These are phyloP conservation scores for Lyophyllum shimeji DNA, from an alignment of 768 basidiomycete genomes.

Conservation along the genomic window DNA sequence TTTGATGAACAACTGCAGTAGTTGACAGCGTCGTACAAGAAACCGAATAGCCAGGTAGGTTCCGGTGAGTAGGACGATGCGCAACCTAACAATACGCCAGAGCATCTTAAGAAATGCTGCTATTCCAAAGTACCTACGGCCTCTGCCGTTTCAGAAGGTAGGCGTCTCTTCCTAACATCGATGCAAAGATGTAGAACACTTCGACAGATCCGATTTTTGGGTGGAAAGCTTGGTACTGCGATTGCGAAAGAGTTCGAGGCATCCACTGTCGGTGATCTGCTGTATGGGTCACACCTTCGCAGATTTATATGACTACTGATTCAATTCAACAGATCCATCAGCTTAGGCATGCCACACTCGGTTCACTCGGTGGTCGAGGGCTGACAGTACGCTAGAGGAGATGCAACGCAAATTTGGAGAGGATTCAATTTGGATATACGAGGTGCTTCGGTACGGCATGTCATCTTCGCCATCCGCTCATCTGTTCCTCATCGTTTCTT, in stretches of 20 bases:
- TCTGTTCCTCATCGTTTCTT: background rate
- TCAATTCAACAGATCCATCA: slow-evolving; percentile 42
- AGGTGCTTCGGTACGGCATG: slow-evolving; percentile 71
- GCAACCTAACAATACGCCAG: slow-evolving; percentile 35
- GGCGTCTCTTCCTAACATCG: background rate
- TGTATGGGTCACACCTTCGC: slow-evolving; percentile 53
- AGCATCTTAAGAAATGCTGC: slow-evolving; percentile 81
- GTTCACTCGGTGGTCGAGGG: background rate
- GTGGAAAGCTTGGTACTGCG: slow-evolving; percentile 90
- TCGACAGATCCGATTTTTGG: slow-evolving; percentile 83
- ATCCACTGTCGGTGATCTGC: slow-evolving; percentile 84
- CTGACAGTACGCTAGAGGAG: slow-evolving; percentile 49
- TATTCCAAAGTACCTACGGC: slow-evolving; percentile 80
- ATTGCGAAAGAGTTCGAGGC: slow-evolving; percentile 88
- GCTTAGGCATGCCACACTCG: slow-evolving; percentile 43
- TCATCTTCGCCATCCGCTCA: background rate
- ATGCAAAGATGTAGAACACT: background rate
- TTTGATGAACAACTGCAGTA: slow-evolving; percentile 28
- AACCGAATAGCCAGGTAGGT: slow-evolving; percentile 80
- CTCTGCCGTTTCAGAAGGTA: slow-evolving; percentile 89
- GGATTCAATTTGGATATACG: slow-evolving; percentile 87
- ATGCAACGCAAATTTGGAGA: slow-evolving; percentile 83
- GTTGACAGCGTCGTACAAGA: slow-evolving; percentile 90
- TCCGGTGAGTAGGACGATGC: background rate
- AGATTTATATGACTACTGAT: background rate